Evolutionary conservation across 345 rosid species (phyloP).

Genomic region (Iberis pinnata): DNA sequence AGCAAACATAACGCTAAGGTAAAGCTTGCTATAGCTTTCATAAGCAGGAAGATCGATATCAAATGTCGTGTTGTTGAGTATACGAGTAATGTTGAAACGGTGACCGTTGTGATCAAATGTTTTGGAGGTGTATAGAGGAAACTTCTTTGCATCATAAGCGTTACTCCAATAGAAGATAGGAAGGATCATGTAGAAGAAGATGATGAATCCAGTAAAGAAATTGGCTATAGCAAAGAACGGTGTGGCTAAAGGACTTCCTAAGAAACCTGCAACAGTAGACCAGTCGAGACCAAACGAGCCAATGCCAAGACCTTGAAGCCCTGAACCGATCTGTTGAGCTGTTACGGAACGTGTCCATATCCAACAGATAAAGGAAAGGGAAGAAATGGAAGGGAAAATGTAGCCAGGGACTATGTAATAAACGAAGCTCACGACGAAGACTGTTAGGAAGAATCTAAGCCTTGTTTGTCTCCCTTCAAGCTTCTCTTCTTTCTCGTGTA

Average conservation of each 20-base stretch:
- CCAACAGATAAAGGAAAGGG: background rate
- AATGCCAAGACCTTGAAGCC: background rate
- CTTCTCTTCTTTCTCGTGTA: background rate
- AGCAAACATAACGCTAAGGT: background rate
- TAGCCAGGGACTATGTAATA: background rate
- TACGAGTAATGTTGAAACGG: background rate
- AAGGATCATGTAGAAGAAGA: background rate
- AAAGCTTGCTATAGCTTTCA: background rate
- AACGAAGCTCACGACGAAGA: background rate
- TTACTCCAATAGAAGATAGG: background rate
- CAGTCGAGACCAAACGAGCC: background rate
- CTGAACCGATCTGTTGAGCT: background rate
- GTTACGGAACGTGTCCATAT: background rate
- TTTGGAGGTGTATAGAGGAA: background rate
- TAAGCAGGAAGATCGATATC: background rate
- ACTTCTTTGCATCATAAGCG: background rate
- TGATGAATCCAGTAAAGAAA: background rate
- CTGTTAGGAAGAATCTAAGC: background rate
- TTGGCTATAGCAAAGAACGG: background rate
- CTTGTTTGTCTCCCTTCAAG: background rate
- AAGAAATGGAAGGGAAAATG: background rate
- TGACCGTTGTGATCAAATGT: background rate
- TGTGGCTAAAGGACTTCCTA: background rate
- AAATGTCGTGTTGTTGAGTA: background rate
- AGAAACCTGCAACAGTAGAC: background rate